Evolutionary conservation across 495 filamentous ascomycete species (phyloP).

Genomic region (Aspergillus indologenus): DNA sequence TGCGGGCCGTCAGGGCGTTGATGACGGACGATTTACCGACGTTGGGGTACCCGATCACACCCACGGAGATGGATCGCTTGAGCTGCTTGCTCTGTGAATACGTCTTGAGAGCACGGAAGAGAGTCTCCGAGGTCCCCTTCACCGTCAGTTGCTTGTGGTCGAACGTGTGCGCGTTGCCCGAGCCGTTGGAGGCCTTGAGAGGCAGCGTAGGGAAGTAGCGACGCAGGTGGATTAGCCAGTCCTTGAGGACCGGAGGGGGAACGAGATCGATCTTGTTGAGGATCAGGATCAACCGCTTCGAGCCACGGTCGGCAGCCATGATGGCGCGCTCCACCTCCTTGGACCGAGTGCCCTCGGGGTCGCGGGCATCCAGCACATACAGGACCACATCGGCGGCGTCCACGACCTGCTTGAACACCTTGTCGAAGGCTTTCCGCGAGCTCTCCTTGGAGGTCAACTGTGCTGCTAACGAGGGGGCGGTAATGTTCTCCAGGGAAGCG

Average conservation of each 20-base stretch:
- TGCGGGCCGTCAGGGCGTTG: conserved; percentile 81
- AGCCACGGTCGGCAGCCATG: conserved; percentile 76
- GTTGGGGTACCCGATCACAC: conserved; percentile 95
- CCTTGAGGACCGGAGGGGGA: conserved; percentile 73
- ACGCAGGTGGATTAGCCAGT: conserved; percentile 80
- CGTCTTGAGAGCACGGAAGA: conserved; percentile 89
- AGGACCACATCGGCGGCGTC: conserved; percentile 86
- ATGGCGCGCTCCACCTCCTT: conserved; percentile 86
- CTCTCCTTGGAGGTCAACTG: conserved; percentile 54
- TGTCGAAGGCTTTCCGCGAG: conserved; percentile 86
- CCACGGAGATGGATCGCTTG: conserved; percentile 86
- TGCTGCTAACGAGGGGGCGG: conserved; percentile 30
- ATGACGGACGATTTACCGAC: conserved; percentile 97
- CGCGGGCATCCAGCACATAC: conserved; percentile 91
- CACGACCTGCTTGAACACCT: conserved; percentile 94
- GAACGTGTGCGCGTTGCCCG: conserved; percentile 84
- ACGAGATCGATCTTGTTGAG: conserved; percentile 97
- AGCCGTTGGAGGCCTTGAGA: conserved; percentile 77
- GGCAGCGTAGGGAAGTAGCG: conserved; percentile 92
- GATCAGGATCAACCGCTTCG: conserved; percentile 87
- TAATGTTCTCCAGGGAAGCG: conserved; percentile 20
- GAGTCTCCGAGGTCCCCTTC: conserved; percentile 77
- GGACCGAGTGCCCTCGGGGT: conserved; percentile 88
- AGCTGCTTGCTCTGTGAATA: conserved; percentile 81
- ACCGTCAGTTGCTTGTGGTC: conserved; percentile 87